These are phyloP conservation scores for Fusarium guadeloupense DNA, from an alignment of 2,329 filamentous ascomycete species.

Conservation along the genomic window DNA sequence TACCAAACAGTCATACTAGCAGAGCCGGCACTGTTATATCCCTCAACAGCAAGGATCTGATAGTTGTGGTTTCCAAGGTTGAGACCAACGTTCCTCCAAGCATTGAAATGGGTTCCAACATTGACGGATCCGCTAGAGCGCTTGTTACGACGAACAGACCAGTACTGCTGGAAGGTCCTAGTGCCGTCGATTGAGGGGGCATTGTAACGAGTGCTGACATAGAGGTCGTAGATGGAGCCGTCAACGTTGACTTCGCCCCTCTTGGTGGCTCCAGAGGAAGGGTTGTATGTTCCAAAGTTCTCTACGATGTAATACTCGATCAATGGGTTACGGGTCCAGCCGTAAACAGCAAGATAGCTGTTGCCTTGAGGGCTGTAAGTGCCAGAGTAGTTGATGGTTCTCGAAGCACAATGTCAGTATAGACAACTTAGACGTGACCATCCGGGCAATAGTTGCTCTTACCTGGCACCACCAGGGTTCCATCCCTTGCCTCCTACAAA, in stretches of 20 bases:
- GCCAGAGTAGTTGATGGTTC: constrained; percentile 43
- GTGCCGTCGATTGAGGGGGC: constrained; percentile 60
- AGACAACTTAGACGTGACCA: constrained; percentile 42
- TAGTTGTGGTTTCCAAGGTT: constrained; percentile 61
- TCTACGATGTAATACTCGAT: constrained; percentile 54
- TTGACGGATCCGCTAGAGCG: constrained; percentile 61
- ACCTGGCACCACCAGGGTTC: constrained; percentile 46
- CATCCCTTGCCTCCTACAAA: constrained; percentile 43
- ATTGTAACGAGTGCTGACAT: constrained; percentile 50
- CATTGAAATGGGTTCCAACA: constrained; percentile 60
- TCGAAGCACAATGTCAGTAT: constrained; percentile 4
- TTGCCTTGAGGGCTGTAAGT: constrained; percentile 48
- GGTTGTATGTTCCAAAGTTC: constrained; percentile 48
- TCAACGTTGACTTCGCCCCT: constrained; percentile 50
- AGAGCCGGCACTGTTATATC: constrained; percentile 60
- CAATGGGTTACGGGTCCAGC: constrained; percentile 51
- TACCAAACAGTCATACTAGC: constrained; percentile 56
- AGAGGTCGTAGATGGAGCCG: constrained; percentile 52
- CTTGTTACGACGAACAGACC: constrained; percentile 60
- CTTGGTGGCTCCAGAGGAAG: constrained; percentile 45
- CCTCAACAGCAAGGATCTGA: constrained; percentile 64
- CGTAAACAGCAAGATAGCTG: constrained; percentile 52
- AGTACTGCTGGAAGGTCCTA: constrained; percentile 62
- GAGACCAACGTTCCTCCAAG: constrained; percentile 60
- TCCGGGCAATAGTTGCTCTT: too few species aligned